Evolutionary conservation across 1,139 yeast species (phyloP).

Genomic region (Geotrichum reessii): DNA sequence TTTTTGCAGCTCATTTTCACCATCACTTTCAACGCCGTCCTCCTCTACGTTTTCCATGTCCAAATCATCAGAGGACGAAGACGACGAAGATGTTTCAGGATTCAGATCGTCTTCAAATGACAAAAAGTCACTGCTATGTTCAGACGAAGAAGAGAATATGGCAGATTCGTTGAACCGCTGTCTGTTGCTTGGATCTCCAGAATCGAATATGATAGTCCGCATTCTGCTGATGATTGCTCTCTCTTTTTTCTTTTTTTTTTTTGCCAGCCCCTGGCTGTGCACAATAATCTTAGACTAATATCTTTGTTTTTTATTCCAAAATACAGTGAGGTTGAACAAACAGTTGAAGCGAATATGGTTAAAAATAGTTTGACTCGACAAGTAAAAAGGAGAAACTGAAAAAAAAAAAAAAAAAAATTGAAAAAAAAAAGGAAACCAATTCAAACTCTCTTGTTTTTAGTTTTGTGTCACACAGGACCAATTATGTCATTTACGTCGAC

Average conservation of each 20-base stretch:
- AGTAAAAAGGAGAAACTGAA: neutral
- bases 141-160: slow-evolving; percentile 10
- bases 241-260: neutral
- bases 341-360: neutral
- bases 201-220: slow-evolving; percentile 14
- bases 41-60: neutral
- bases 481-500: neutral
- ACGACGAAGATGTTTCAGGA: slow-evolving; percentile 1
- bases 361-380: no score
- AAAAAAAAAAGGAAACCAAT: neutral
- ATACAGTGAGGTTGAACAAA: neutral
- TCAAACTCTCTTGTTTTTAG: neutral
- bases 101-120: slow-evolving; percentile 16
- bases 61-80: neutral
- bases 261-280: neutral
- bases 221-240: neutral
- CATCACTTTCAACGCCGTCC: slow-evolving; percentile 1
- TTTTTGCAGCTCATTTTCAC: neutral
- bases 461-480: neutral
- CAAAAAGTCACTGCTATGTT: slow-evolving; percentile 9
- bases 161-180: slow-evolving; percentile 8
- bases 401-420: neutral
- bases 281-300: neutral
- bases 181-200: slow-evolving; percentile 14
- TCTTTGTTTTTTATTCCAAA: no score